These are phyloP conservation scores for Botrytis deweyae DNA, from an alignment of 2,329 filamentous ascomycete genomes.

Conservation along the genomic window DNA sequence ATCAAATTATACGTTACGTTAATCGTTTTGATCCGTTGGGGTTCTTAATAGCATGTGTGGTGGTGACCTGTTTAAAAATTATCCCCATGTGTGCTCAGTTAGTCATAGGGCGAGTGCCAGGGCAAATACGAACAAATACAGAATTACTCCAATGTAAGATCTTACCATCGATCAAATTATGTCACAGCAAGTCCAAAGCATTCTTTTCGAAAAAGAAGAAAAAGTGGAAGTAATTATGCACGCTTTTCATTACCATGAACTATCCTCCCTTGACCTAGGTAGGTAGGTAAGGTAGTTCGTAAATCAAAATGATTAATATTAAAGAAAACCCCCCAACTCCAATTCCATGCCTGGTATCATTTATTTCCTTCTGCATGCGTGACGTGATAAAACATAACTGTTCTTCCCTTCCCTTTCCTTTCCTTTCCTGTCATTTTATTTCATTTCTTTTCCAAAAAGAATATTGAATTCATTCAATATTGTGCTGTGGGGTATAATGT, in stretches of 20 bases:
- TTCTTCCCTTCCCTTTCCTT: background rate
- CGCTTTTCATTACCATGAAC: background rate
- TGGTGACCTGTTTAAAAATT: background rate
- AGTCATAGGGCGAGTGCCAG: background rate
- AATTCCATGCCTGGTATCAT: constrained; percentile 5
- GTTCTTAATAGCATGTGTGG: background rate
- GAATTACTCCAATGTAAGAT: background rate
- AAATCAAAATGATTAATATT: background rate
- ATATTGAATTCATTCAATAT: background rate
- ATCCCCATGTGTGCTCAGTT: background rate
- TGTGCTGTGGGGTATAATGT: background rate
- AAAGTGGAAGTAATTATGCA: background rate
- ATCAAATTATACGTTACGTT: background rate
- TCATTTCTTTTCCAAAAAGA: background rate
- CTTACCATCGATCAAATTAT: background rate
- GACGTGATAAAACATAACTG: background rate
- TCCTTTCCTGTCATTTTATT: background rate
- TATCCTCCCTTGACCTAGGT: background rate
- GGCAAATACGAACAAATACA: background rate
- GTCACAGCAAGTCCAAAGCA: background rate
- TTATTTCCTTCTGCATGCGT: background rate
- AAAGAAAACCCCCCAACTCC: background rate
- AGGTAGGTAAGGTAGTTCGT: background rate
- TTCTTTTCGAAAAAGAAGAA: background rate
- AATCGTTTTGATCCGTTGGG: background rate